Evolutionary conservation across 257 asterid species (phyloP).

Genomic region (Craterostigma plantagineum): DNA sequence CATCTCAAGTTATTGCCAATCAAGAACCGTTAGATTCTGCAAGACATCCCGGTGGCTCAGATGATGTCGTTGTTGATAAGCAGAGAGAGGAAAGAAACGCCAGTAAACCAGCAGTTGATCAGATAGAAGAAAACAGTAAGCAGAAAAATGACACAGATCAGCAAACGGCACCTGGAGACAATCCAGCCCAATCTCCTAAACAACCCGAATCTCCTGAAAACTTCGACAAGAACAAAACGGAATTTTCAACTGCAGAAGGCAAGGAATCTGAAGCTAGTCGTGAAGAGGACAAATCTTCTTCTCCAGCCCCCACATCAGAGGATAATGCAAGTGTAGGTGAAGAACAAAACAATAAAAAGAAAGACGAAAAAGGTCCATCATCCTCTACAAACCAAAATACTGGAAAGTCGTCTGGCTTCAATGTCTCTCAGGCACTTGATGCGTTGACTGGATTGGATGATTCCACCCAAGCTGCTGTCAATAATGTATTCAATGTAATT

Average conservation of each 20-base stretch:
- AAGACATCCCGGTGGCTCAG: slow-evolving; percentile 25
- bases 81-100: slow-evolving; percentile 20
- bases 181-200: slow-evolving; percentile 14
- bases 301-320: slow-evolving; percentile 32
- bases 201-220: no score
- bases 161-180: slow-evolving; percentile 13
- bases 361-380: slow-evolving; percentile 23
- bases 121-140: slow-evolving; percentile 9
- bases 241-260: slow-evolving; percentile 19
- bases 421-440: slow-evolving; percentile 66
- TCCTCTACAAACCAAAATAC: slow-evolving; percentile 18
- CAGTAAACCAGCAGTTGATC: slow-evolving; percentile 13
- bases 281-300: slow-evolving; percentile 21
- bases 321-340: slow-evolving; percentile 21
- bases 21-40: slow-evolving; percentile 17
- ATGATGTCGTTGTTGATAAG: slow-evolving; percentile 18
- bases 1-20: slow-evolving; percentile 18
- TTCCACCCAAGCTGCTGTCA: slow-evolving; percentile 89
- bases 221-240: neutral
- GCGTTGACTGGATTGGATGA: slow-evolving; percentile 83
- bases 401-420: slow-evolving; percentile 34
- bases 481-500: slow-evolving; percentile 64
- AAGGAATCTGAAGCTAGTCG: slow-evolving; percentile 14
- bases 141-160: slow-evolving; percentile 13
- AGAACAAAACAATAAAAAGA: slow-evolving; percentile 22